Percentiles rank a stretch among this genome's conserved stretches.
These are phyloP conservation scores for Coprinopsis sp. DNA, from an alignment of 768 basidiomycete genomes.

Conservation along the genomic window DNA sequence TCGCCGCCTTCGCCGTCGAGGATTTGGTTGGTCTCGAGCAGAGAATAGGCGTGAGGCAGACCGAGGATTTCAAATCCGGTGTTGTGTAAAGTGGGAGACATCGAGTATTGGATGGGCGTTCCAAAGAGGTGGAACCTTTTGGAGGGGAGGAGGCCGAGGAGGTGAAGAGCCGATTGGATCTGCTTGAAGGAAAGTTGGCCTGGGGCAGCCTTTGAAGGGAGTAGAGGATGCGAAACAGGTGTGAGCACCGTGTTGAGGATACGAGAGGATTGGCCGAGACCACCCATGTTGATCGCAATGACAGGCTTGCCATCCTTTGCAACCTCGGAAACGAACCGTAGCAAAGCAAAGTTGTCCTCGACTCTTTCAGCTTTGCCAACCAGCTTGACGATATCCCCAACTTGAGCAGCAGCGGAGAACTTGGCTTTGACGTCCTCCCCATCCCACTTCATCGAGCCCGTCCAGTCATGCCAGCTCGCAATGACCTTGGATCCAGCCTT, in stretches of 20 bases:
- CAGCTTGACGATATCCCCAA: conserved; percentile 91
- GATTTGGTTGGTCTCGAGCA: conserved; percentile 75
- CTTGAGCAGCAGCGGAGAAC: conserved; percentile 56
- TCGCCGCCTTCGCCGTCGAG: conserved; percentile 62
- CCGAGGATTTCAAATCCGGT: conserved; percentile 78
- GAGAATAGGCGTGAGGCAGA: conserved; percentile 74
- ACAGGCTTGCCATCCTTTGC: conserved; percentile 62
- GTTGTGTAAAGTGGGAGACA: conserved; percentile 93
- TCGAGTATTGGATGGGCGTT: conserved; percentile 80
- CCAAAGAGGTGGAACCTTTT: conserved; percentile 86
- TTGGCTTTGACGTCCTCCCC: conserved; percentile 60
- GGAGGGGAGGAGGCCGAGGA: conserved; percentile 74
- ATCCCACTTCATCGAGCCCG: conserved; percentile 79
- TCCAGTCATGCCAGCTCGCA: conserved; percentile 95
- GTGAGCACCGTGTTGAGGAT: conserved; percentile 83
- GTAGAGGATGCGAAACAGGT: conserved; percentile 83
- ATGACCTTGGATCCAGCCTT: conserved; percentile 77
- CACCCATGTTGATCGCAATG: conserved; percentile 93
- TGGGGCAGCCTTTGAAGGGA: conserved; percentile 86
- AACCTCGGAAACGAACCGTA: conserved; percentile 58
- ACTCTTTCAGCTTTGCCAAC: conserved; percentile 76
- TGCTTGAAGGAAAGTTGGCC: conserved; percentile 89
- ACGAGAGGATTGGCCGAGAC: conserved; percentile 84
- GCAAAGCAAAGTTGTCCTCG: conserved; percentile 76
- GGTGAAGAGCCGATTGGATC: conserved; percentile 75